phyloP scores from a whole-genome alignment of 78 protist species.

The Dictyostelium citrinum region DNA sequence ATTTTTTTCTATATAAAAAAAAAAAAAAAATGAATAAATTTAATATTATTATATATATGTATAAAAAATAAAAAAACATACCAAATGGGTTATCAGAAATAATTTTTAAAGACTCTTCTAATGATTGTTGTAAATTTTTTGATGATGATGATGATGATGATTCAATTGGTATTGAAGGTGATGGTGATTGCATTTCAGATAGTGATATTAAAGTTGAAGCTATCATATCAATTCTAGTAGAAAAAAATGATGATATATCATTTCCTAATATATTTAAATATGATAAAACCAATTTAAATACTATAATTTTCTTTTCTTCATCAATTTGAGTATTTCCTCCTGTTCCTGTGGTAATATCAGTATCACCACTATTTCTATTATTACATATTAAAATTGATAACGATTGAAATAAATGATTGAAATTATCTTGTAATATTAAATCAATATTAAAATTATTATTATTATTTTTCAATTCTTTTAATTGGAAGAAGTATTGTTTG shows the following conservation, averaged over 20 bases:
- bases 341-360: no score
- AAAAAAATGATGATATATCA: neutral
- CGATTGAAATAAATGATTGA: conserved; percentile 39
- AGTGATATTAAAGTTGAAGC: conserved; percentile 3
- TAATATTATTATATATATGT: neutral
- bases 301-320: conserved; percentile 24
- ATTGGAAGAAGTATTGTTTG: neutral
- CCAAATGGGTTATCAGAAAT: conserved; percentile 30
- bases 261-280: neutral
- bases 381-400: conserved; percentile 24
- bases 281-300: conserved; percentile 4
- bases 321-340: neutral
- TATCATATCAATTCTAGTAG: conserved; percentile 19
- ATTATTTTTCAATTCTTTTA: neutral
- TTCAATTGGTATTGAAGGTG: neutral
- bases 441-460: neutral
- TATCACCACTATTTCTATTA: neutral
- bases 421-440: conserved; percentile 8
- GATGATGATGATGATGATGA: neutral
- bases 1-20: neutral
- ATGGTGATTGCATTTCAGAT: conserved; percentile 23
- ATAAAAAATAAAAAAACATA: neutral
- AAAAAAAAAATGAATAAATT: neutral
- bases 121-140: neutral
- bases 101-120: conserved; percentile 15